These are phyloP conservation scores for Glycyrrhiza uralensis DNA, from an alignment of 306 rosid genomes.

Conservation along the genomic window DNA sequence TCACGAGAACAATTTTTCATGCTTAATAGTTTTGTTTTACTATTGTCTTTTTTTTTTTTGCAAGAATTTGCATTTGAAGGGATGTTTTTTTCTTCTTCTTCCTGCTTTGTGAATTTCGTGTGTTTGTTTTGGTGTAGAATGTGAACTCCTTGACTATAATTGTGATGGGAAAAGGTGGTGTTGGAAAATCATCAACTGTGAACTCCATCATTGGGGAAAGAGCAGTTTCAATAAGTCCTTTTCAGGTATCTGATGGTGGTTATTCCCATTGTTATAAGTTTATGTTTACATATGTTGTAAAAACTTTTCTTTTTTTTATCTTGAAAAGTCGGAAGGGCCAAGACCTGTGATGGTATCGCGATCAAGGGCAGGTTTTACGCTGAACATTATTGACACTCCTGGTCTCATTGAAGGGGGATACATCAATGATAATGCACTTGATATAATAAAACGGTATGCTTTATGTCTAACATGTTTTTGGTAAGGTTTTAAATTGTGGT, in stretches of 20 bases:
- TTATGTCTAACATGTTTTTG: conserved; percentile 2
- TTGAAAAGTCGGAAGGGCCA: conserved; percentile 72
- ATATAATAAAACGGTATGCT: conserved; percentile 66
- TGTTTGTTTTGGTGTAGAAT: conserved; percentile 45
- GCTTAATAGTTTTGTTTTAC: background rate
- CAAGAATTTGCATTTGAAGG: background rate
- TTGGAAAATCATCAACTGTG: conserved; percentile 92
- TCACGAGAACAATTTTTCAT: background rate
- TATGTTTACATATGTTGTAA: background rate
- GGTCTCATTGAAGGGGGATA: conserved; percentile 98
- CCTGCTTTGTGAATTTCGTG: background rate
- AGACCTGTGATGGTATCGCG: conserved; percentile 90
- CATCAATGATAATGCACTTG: conserved; percentile 73
- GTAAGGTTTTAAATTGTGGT: too few relatives aligned
- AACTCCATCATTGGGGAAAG: conserved; percentile 92
- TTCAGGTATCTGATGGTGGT: conserved; percentile 54
- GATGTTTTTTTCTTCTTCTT: background rate
- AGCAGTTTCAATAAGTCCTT: conserved; percentile 79
- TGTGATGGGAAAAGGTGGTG: conserved; percentile 98
- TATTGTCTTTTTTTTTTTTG: background rate
- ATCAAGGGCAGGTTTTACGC: conserved; percentile 77
- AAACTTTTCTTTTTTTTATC: conserved; percentile 4
- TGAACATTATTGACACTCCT: conserved; percentile 93
- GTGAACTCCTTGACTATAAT: conserved; percentile 86
- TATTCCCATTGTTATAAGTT: background rate